These are phyloP conservation scores for Jatropha curcas DNA, from an alignment of 345 rosid genomes.

Conservation along the genomic window DNA sequence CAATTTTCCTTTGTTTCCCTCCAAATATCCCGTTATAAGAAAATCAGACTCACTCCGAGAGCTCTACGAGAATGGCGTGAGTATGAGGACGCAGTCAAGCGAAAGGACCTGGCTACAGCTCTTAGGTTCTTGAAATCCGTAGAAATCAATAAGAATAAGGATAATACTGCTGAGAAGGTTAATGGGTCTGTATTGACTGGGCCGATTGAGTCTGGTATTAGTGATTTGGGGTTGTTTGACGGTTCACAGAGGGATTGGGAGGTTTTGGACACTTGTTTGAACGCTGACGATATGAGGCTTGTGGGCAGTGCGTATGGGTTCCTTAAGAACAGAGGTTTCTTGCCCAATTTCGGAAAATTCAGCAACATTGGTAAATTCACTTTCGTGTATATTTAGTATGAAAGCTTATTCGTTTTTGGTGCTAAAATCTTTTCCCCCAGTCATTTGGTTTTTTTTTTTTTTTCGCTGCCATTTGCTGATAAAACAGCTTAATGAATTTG, in stretches of 20 bases:
- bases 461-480: not conserved
- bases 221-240: conserved; percentile 38
- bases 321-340: conserved; percentile 60
- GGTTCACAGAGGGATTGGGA: conserved; percentile 66
- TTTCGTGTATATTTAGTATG: not conserved
- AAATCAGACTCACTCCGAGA: conserved; percentile 27
- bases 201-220: conserved; percentile 26
- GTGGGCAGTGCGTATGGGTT: conserved; percentile 66
- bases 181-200: conserved; percentile 19
- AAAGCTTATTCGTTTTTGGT: not conserved
- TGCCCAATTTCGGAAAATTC: conserved; percentile 77
- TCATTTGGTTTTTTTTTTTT: not conserved
- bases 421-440: not conserved
- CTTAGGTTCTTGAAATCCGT: conserved; percentile 67
- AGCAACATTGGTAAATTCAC: conserved; percentile 50
- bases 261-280: conserved; percentile 81
- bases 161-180: conserved; percentile 17
- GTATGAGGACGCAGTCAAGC: conserved; percentile 83
- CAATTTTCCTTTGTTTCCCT: conserved; percentile 10
- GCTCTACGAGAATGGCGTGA: conserved; percentile 77
- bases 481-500: not conserved
- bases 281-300: conserved; percentile 90
- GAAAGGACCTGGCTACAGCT: conserved; percentile 82
- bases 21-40: conserved; percentile 13
- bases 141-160: conserved; percentile 23